phyloP scores from a whole-genome alignment of 148 eudicot genomes.

The Vaccinium corymbosum region DNA sequence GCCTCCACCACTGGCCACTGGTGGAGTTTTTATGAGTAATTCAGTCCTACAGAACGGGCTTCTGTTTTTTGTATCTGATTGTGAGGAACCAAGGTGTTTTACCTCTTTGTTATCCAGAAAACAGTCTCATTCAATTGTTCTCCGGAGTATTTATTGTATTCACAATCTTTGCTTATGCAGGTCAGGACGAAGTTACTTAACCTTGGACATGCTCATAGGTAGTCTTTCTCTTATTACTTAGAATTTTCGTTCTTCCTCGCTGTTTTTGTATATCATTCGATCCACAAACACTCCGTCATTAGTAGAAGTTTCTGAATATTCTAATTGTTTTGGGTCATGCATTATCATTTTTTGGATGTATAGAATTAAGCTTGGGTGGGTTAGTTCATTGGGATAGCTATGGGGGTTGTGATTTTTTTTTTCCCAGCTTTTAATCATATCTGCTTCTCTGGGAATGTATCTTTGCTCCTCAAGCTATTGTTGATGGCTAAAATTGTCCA shows the following conservation, averaged over 20 bases:
- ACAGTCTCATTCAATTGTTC: background rate
- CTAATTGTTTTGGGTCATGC: background rate
- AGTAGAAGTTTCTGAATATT: background rate
- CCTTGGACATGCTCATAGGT: slow-evolving; percentile 83
- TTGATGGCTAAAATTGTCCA: background rate
- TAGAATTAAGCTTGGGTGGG: background rate
- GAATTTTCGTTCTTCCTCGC: background rate
- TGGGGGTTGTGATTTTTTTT: background rate
- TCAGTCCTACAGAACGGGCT: background rate
- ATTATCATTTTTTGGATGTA: background rate
- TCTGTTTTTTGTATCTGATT: background rate
- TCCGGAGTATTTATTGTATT: slow-evolving; percentile 14
- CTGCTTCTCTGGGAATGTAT: background rate
- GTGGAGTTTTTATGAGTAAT: background rate
- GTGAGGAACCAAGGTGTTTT: background rate
- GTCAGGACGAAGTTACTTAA: slow-evolving; percentile 72
- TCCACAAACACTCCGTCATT: background rate
- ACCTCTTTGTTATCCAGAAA: background rate
- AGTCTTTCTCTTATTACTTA: background rate
- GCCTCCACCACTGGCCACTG: slow-evolving; percentile 1
- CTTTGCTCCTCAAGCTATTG: slow-evolving; percentile 5
- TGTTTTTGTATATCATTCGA: background rate
- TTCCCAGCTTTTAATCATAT: background rate
- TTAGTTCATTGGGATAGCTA: background rate
- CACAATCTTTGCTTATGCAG: slow-evolving; percentile 40